Evolutionary conservation across 2,329 filamentous ascomycete genomes (phyloP).

Genomic region (Emergomyces africanus): DNA sequence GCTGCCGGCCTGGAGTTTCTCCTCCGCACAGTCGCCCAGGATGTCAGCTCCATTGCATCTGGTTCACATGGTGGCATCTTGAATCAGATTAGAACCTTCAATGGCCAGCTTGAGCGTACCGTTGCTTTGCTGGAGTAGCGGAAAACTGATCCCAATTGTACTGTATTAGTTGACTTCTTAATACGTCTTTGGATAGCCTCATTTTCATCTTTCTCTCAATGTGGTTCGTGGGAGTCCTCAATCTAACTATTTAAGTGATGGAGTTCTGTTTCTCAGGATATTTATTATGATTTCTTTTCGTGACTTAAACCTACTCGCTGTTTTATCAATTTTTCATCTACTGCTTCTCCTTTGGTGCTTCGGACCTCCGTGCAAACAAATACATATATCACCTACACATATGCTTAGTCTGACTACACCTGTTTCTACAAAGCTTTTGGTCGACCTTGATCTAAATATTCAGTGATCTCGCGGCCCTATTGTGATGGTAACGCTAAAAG

Average conservation of each 20-base stretch:
- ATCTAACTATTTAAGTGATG: neutral
- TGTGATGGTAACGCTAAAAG: no score
- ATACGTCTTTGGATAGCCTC: neutral
- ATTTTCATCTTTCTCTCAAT: neutral
- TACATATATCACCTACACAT: no score
- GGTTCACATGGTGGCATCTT: slow-evolving; percentile 30
- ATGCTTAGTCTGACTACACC: no score
- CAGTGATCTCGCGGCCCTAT: no score
- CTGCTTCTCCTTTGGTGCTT: no score
- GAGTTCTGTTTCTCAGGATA: neutral
- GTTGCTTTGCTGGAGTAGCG: neutral
- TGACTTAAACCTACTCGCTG: no score
- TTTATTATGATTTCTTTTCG: neutral
- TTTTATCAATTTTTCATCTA: no score
- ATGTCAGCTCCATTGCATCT: slow-evolving; percentile 28
- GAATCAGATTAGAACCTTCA: slow-evolving; percentile 29
- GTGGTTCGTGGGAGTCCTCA: neutral
- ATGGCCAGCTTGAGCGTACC: slow-evolving; percentile 27
- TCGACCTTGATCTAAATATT: no score
- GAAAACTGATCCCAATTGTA: neutral
- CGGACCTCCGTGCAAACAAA: no score
- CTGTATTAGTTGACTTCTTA: neutral
- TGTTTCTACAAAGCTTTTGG: no score
- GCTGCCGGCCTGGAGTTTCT: slow-evolving; percentile 29
- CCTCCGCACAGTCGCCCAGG: slow-evolving; percentile 28